Base-by-base conservation (phyloP, 2,329 filamentous ascomycete genomes). In the Penicillium corylophilum region DNA sequence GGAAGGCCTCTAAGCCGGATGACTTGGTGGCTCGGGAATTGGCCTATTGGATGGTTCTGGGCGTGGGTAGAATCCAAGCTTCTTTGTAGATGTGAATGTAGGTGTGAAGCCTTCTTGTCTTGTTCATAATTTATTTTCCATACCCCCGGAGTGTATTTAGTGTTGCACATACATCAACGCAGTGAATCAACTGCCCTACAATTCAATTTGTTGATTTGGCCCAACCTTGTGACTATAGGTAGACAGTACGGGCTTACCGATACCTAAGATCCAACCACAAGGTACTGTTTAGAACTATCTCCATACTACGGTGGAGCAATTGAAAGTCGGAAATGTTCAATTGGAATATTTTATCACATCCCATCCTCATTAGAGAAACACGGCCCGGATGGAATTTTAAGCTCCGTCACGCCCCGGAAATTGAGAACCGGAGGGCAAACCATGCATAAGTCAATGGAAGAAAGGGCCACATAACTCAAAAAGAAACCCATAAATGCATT, bases 1-100 rank as follows among this genome's bases (percentile, higher is more conserved):
- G 61, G 64, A 70, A 68, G 63, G 64, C 73, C 2, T 82, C 81
- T 61, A 85, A 80, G 69, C 84, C 82, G 40, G 82, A 77, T 43
- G 82, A 78, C 35, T 86, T 81, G 70, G 89, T 93, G 73, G 93
- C 86, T 77, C 83, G 88, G 65, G 94, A 97, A 69, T 75, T 97
- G 72, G 91, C 91, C 49, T 97, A 96, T 73, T 99, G 94, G 94
- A 91, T 89, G 75, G 91, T 95, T 18, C 77, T 97, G 31, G 93
- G 93, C 3, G 82, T 95, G 51, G 94, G 94, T 9, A 85, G 85
- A 64, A 94, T 97, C n/a, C 56, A 61, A 44, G 31, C 56, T 35
- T 54, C 53, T 18, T 51, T 60, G 51, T 63, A 61, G 47, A 48
- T 53, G 39, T 35, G 39, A n/a, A 36, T n/a, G n/a, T n/a, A n/a